These are phyloP conservation scores for Xylaria acuta DNA, from an alignment of 495 filamentous ascomycete genomes.

Conservation along the genomic window DNA sequence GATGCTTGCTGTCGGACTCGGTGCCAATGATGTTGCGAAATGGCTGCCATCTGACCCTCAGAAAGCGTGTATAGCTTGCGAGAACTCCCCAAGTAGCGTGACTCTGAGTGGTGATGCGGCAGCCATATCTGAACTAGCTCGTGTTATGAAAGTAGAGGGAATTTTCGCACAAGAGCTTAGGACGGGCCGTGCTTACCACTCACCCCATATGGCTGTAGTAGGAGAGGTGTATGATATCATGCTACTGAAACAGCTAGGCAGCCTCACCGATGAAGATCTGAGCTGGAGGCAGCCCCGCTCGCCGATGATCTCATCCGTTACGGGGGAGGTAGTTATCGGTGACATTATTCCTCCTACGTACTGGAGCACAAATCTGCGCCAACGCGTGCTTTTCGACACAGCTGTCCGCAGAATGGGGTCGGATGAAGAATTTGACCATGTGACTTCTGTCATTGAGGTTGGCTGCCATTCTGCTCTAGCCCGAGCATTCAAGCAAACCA, in stretches of 20 bases:
- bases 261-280: constrained; percentile 26
- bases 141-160: background rate
- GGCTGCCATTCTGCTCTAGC: constrained; percentile 62
- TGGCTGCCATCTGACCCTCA: background rate
- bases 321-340: constrained; percentile 19
- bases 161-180: background rate
- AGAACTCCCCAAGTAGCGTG: background rate
- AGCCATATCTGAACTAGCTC: constrained; percentile 34
- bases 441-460: constrained; percentile 49
- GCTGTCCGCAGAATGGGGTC: constrained; percentile 36
- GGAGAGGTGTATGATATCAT: constrained; percentile 26
- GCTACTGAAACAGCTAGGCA: constrained; percentile 24
- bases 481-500: constrained; percentile 51
- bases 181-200: constrained; percentile 5
- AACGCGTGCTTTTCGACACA: constrained; percentile 52
- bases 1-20: constrained; percentile 53
- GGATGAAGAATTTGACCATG: constrained; percentile 18
- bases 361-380: constrained; percentile 55
- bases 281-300: constrained; percentile 24
- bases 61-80: background rate
- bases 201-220: background rate
- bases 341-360: constrained; percentile 33
- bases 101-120: constrained; percentile 11
- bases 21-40: background rate
- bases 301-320: constrained; percentile 45